Base-by-base conservation (phyloP, 1,139 yeast genomes). In the Nakaseomyces nivariensis region DNA sequence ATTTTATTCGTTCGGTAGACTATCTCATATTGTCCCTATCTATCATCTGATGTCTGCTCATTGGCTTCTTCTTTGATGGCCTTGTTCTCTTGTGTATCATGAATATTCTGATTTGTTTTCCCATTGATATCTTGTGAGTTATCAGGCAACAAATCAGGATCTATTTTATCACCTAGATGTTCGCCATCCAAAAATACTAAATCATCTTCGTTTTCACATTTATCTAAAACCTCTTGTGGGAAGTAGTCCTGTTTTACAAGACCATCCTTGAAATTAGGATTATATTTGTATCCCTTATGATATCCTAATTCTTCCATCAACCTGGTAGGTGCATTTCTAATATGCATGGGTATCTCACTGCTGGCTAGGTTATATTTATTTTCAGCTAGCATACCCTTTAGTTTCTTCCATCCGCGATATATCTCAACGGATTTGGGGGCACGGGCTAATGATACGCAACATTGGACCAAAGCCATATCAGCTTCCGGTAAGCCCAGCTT, bases 401-500 rank as follows among this genome's bases (percentile, higher is more conserved):
- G 81, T 33, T 75, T 68, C 27, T 82, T 75, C 72, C 88, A 81
- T 0, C 92, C 95, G 51, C 89, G 72, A 61, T 90, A 90, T 0
- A 94, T 79, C 61, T 83, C 82, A 11, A 90, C 88, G 5, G 95
- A 85, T 66, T 94, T 94, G 0, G 82, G 81, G 0, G 97, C 95
- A 50, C 80, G 70, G 0, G 97, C 95, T 31, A 92, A 71, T 57
- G 89, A 85, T 33, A 85, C 89, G 1, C 95, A 90, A 66, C 97
- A 88, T 59, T 92, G 98, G 0, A 92, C 98, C 46, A 92, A 69
- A 3, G 89, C 81, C 36, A 87, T 74, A 63, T 92, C 97, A 2
- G 95, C 95, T 63, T 94, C 98, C 0, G 99, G 99, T 77, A 92
- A 75, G 0, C 99, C 99, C n/a, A 92, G 76, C 67, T 85, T 88